Evolutionary conservation across 2,329 filamentous ascomycete species (phyloP).

Genomic region (Alternaria consortialis): DNA sequence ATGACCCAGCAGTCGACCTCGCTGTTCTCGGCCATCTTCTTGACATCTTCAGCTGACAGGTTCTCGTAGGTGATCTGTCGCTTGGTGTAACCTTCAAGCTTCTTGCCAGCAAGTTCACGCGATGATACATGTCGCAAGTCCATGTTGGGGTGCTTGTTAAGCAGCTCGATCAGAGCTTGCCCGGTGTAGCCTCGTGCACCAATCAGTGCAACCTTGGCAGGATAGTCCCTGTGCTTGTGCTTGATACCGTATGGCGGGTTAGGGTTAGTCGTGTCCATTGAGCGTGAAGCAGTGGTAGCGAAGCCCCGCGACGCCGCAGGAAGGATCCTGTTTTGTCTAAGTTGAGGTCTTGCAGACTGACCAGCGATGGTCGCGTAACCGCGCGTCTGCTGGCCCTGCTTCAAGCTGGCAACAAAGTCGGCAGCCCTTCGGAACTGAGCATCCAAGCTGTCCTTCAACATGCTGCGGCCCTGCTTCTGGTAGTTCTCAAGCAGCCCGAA

Average conservation of each 20-base stretch:
- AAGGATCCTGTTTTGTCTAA: slow-evolving; percentile 38
- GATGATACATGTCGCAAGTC: slow-evolving; percentile 93
- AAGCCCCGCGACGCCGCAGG: slow-evolving; percentile 59
- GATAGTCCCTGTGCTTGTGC: slow-evolving; percentile 82
- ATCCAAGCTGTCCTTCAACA: slow-evolving; percentile 90
- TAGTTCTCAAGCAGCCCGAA: slow-evolving; percentile 87
- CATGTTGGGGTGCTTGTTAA: slow-evolving; percentile 89
- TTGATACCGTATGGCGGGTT: slow-evolving; percentile 90
- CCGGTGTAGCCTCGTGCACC: slow-evolving; percentile 95
- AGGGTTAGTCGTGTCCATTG: slow-evolving; percentile 72
- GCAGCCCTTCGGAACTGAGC: slow-evolving; percentile 83
- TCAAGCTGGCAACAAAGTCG: slow-evolving; percentile 70
- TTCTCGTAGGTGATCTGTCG: slow-evolving; percentile 92
- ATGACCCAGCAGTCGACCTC: slow-evolving; percentile 97
- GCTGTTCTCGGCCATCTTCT: slow-evolving; percentile 81
- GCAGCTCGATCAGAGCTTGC: slow-evolving; percentile 84
- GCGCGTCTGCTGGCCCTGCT: slow-evolving; percentile 69
- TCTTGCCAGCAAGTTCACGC: slow-evolving; percentile 86
- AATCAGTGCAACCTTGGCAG: slow-evolving; percentile 84
- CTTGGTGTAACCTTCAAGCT: slow-evolving; percentile 90
- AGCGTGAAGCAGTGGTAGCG: slow-evolving; percentile 60
- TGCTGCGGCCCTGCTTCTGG: slow-evolving; percentile 79
- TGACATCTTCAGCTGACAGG: slow-evolving; percentile 84
- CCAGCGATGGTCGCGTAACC: slow-evolving; percentile 65
- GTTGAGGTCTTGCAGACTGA: slow-evolving; percentile 36